Percentiles rank a stretch among this genome's conserved stretches.
Conservation (phyloP, 2,329 filamentous ascomycete genomes). For the Aschersonia sp. region DNA sequence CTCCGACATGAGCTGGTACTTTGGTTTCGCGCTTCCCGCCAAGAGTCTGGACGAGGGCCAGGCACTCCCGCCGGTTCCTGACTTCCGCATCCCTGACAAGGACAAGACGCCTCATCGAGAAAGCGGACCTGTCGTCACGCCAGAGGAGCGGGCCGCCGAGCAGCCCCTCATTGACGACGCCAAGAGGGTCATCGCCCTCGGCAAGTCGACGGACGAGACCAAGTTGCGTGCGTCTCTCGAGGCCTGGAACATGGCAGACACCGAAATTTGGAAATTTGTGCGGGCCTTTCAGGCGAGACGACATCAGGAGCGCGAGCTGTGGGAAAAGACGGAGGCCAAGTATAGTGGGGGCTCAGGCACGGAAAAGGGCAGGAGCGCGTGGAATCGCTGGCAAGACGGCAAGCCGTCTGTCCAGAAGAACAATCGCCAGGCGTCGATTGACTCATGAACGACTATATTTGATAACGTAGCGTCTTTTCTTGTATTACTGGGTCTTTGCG, state of each 20-base stretch:
- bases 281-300: slow-evolving; percentile 51
- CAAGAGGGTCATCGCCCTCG: slow-evolving; percentile 34
- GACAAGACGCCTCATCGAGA: slow-evolving; percentile 16
- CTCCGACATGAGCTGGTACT: slow-evolving; percentile 71
- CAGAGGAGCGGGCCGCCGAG: slow-evolving; percentile 40
- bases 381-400: slow-evolving; percentile 21
- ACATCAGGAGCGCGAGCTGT: slow-evolving; percentile 46
- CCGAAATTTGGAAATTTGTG: slow-evolving; percentile 64
- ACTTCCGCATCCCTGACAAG: slow-evolving; percentile 8
- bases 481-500: no score
- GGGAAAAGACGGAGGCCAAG: slow-evolving; percentile 55
- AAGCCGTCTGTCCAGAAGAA: slow-evolving; percentile 2
- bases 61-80: slow-evolving; percentile 11
- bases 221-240: slow-evolving; percentile 40
- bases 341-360: slow-evolving; percentile 48
- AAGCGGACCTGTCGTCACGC: slow-evolving; percentile 33
- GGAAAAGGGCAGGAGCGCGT: slow-evolving; percentile 24
- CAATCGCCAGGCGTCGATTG: background rate
- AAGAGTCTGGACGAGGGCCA: slow-evolving; percentile 27
- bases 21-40: slow-evolving; percentile 69
- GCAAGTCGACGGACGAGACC: slow-evolving; percentile 26
- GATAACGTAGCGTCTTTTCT: no score
- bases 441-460: no score
- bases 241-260: slow-evolving; percentile 56
- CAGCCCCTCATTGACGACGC: slow-evolving; percentile 31